Evolutionary conservation across 768 basidiomycete genomes (phyloP).

Genomic region (Hygrophoropsis aurantiaca): DNA sequence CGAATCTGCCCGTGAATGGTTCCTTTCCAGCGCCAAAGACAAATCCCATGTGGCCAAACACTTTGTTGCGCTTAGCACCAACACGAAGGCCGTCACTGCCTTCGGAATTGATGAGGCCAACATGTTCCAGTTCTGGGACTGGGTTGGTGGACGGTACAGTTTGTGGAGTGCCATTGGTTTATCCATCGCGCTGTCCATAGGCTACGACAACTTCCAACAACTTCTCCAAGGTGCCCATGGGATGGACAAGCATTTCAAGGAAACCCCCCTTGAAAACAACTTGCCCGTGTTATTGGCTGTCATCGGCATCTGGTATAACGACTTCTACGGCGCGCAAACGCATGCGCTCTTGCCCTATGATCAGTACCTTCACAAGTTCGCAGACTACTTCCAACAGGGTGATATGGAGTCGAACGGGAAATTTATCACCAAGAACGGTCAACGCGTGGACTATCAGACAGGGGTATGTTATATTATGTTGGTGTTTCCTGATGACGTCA

Average conservation of each 20-base stretch:
- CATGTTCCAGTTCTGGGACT: slow-evolving; percentile 99
- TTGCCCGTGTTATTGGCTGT: slow-evolving; percentile 89
- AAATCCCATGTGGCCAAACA: slow-evolving; percentile 95
- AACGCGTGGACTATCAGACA: slow-evolving; percentile 93
- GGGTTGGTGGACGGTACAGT: slow-evolving; percentile 98
- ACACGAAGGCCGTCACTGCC: slow-evolving; percentile 86
- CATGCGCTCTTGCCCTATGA: slow-evolving; percentile 96
- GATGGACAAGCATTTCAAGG: slow-evolving; percentile 97
- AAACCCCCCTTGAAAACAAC: slow-evolving; percentile 84
- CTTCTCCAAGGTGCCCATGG: slow-evolving; percentile 91
- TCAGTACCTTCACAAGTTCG: slow-evolving; percentile 98
- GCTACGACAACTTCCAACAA: slow-evolving; percentile 91
- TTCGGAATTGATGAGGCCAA: slow-evolving; percentile 91
- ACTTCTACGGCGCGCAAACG: slow-evolving; percentile 97
- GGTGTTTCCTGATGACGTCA: background rate
- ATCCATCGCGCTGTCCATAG: slow-evolving; percentile 90
- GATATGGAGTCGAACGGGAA: slow-evolving; percentile 99
- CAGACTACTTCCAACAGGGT: slow-evolving; percentile 99
- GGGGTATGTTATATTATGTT: slow-evolving; percentile 58
- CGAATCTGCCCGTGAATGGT: slow-evolving; percentile 91
- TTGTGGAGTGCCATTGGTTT: slow-evolving; percentile 98
- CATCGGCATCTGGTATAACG: slow-evolving; percentile 97
- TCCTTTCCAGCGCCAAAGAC: slow-evolving; percentile 80
- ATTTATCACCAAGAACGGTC: slow-evolving; percentile 89
- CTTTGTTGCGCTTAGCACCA: slow-evolving; percentile 97